phyloP scores from a whole-genome alignment of 2,329 filamentous ascomycete genomes.

The Rhynchosporium graminicola region DNA sequence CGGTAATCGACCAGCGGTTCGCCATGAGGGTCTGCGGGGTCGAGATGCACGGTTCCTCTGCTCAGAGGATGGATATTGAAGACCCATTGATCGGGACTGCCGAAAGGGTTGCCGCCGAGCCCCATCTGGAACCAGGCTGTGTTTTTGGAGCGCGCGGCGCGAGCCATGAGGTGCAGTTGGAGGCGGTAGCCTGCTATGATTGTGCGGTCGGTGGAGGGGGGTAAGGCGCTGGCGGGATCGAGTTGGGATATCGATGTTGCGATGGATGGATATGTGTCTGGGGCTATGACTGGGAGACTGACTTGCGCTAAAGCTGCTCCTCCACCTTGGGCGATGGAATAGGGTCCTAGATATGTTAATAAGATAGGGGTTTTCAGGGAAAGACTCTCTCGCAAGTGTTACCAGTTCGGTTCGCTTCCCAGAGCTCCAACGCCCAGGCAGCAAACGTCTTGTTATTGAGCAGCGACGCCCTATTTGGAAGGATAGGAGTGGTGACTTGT shows the following conservation, averaged over 20 bases:
- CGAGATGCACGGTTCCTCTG: conserved; percentile 41
- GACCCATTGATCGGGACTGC: neutral
- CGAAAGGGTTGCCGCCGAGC: conserved; percentile 6
- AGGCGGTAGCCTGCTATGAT: conserved; percentile 18
- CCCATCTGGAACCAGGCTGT: conserved; percentile 12
- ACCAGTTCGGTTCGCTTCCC: conserved; percentile 2
- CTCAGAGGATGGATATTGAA: conserved; percentile 36
- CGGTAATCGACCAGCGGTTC: conserved; percentile 42
- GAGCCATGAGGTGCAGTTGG: conserved; percentile 15
- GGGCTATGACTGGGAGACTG: conserved; percentile 10
- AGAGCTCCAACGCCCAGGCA: conserved; percentile 2
- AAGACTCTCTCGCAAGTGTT: neutral
- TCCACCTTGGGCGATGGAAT: conserved; percentile 40
- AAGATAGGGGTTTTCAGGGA: neutral
- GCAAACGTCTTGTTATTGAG: conserved; percentile 1
- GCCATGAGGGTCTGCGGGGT: conserved; percentile 32
- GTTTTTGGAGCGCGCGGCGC: conserved; percentile 4
- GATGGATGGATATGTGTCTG: conserved; percentile 9
- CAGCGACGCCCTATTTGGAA: neutral
- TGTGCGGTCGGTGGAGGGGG: conserved; percentile 6
- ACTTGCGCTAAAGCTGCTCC: conserved; percentile 21
- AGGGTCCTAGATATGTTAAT: conserved; percentile 38
- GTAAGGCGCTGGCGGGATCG: neutral
- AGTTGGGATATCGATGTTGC: neutral
- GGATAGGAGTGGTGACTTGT: conserved; percentile 1